Evolutionary conservation across 75 land plant genomes (phyloP), one percentile per base, ranked within the genome.

Genomic region (Selaginella moellendorffii): DNA sequence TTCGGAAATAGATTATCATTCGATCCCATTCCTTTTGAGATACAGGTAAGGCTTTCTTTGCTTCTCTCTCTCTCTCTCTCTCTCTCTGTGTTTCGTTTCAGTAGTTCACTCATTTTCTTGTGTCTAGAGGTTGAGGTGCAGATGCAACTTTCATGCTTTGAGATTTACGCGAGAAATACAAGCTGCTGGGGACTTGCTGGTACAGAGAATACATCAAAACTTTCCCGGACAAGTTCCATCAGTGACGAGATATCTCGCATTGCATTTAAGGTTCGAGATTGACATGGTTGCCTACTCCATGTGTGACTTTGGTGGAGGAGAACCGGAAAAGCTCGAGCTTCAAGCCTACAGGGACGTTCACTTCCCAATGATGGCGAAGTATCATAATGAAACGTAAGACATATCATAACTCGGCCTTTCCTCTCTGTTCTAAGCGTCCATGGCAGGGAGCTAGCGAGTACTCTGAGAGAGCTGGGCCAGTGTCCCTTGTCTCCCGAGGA

Each of bases 231-330:
- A 73, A 54, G 27, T 31, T 9, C 42, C 17, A 2, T 64, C 46
- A 46, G 31, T 64, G 31, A 64, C 80, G 29, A 83, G 72, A 69
- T 89, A 83, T 53, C 36, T 95, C 59, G 83, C 88, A 23, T 14
- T 95, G 52, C 99, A 95, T 42, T 67, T 95, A 58, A 80, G 96
- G 31, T 89, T 95, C 79, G 96, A 95, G 77, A 81, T 90, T 64
- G 99, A 95, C 65, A 95, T 95, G 99, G 99, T 76, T 54, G 99
- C 99, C 56, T 77, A 95, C 74, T 89, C 99, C 14, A 59, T 95
- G 71, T 95, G 99, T 68, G 86, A 95, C 30, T 93, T 86, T 84
- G 96, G 96, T 63, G 99, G 99, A 61, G 99, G 87, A 20, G 90
- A 82, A 23, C 74, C 72, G 27, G 90, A 89, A 59, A 78, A 65